phyloP scores from a whole-genome alignment of 331 rosid species.

The Cydonia oblonga region DNA sequence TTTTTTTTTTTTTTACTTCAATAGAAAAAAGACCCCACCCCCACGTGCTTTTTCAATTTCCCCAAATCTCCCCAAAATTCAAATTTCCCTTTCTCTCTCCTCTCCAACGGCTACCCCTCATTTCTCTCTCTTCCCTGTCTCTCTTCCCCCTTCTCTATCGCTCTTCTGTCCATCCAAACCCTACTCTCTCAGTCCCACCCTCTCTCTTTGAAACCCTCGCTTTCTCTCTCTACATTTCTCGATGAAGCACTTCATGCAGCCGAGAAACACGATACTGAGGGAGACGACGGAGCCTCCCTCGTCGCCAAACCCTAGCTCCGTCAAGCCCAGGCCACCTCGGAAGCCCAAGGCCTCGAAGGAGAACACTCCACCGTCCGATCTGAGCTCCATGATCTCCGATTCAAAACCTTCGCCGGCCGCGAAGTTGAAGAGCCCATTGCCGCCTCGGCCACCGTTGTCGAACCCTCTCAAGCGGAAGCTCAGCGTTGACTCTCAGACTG shows the following conservation, averaged over 20 bases:
- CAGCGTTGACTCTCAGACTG: slow-evolving; percentile 32
- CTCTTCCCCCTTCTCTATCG: slow-evolving; percentile 28
- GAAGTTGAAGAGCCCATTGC: slow-evolving; percentile 65
- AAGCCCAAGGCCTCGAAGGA: slow-evolving; percentile 55
- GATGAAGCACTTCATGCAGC: slow-evolving; percentile 82
- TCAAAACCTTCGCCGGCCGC: slow-evolving; percentile 54
- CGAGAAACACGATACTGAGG: slow-evolving; percentile 48
- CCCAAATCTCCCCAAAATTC: slow-evolving; percentile 32
- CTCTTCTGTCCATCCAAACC: slow-evolving; percentile 22
- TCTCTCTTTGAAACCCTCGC: slow-evolving; percentile 7
- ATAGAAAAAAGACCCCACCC: slow-evolving; percentile 5
- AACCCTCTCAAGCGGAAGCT: slow-evolving; percentile 97
- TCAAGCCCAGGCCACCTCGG: slow-evolving; percentile 43
- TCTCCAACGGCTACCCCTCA: slow-evolving; percentile 10
- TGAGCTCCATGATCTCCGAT: slow-evolving; percentile 19
- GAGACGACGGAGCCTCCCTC: slow-evolving; percentile 47
- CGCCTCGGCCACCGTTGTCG: slow-evolving; percentile 84
- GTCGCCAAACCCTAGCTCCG: slow-evolving; percentile 42
- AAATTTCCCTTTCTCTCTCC: slow-evolving; percentile 15
- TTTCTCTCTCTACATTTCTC: slow-evolving; percentile 12
- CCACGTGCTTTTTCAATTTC: slow-evolving; percentile 6
- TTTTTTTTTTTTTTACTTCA: too few relatives aligned
- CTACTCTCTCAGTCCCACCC: slow-evolving; percentile 5
- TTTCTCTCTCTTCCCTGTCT: slow-evolving; percentile 20
- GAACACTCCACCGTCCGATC: slow-evolving; percentile 76